Evolutionary conservation across 306 rosid genomes (phyloP).

Genomic region (Vachellia collinsii): DNA sequence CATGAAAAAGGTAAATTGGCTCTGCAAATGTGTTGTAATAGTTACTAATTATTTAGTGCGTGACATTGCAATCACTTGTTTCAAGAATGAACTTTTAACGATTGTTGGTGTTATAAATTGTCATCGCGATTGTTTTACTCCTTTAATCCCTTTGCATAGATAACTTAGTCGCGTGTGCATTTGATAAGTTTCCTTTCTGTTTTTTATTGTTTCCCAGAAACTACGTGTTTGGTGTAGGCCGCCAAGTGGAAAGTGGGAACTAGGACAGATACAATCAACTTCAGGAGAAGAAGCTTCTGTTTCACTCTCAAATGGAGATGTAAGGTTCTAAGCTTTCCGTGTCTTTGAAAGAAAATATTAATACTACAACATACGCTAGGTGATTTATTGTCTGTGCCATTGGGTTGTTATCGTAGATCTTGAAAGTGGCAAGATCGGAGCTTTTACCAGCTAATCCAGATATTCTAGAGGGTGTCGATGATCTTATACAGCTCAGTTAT

Average conservation of each 20-base stretch:
- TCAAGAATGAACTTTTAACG: constrained; percentile 3
- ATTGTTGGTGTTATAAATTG: constrained; percentile 27
- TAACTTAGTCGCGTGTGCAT: constrained; percentile 30
- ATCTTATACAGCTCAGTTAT: constrained; percentile 90
- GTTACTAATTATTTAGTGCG: too few relatives aligned
- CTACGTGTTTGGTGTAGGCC: constrained; percentile 89
- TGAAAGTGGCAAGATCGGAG: constrained; percentile 60
- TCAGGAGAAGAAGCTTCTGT: constrained; percentile 72
- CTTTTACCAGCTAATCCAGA: constrained; percentile 93
- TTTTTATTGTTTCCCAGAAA: constrained; percentile 63
- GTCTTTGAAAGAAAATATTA: constrained; percentile 18
- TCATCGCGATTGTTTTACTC: constrained; percentile 19
- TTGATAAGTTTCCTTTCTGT: constrained; percentile 38
- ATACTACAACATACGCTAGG: constrained; percentile 19
- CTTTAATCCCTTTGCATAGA: constrained; percentile 13
- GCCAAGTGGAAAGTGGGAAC: constrained; percentile 74
- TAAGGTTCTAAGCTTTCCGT: constrained; percentile 45
- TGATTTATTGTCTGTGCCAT: constrained; percentile 37
- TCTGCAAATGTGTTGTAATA: too few relatives aligned
- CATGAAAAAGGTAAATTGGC: too few relatives aligned
- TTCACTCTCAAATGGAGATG: constrained; percentile 72
- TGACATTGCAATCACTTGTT: constrained; percentile 2
- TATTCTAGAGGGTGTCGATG: constrained; percentile 84
- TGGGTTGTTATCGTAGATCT: constrained; percentile 57
- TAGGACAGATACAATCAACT: constrained; percentile 78